phyloP scores from a whole-genome alignment of 2,329 filamentous ascomycete species.

The Penicillium sp. region DNA sequence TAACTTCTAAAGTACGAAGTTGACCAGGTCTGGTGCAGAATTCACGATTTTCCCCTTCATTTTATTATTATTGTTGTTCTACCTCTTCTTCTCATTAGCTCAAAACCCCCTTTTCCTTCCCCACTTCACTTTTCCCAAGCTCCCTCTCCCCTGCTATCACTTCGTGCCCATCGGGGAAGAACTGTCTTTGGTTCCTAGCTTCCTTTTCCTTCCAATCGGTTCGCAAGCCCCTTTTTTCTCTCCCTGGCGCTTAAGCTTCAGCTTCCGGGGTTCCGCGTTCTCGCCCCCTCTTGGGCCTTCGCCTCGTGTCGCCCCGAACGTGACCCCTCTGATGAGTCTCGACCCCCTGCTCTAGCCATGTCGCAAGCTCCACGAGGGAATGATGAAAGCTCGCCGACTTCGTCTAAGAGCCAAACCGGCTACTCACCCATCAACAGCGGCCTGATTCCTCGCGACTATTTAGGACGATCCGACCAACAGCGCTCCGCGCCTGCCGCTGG shows the following conservation, averaged over 20 bases:
- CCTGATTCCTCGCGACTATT: slow-evolving; percentile 38
- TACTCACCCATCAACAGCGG: slow-evolving; percentile 22
- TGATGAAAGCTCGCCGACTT: slow-evolving; percentile 22
- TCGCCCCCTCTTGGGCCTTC: slow-evolving; percentile 7
- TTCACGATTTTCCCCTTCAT: background rate
- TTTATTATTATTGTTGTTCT: background rate
- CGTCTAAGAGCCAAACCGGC: slow-evolving; percentile 14
- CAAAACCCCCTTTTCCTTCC: slow-evolving; percentile 3
- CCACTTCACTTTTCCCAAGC: slow-evolving; percentile 3
- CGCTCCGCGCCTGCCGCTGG: slow-evolving; percentile 21
- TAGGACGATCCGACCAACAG: slow-evolving; percentile 30
- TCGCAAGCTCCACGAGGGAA: slow-evolving; percentile 33
- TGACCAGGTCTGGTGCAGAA: no score
- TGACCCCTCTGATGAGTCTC: slow-evolving; percentile 21
- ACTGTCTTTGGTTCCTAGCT: background rate
- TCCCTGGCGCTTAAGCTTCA: slow-evolving; percentile 15
- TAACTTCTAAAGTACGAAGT: background rate
- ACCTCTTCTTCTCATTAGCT: background rate
- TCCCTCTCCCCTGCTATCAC: background rate
- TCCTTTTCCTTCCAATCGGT: slow-evolving; percentile 4
- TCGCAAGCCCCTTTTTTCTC: slow-evolving; percentile 13
- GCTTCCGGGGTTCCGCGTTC: slow-evolving; percentile 19
- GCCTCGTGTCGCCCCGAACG: slow-evolving; percentile 16
- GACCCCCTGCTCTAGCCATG: slow-evolving; percentile 29
- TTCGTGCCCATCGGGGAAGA: background rate